These are phyloP conservation scores for Nakazawaea anatomiae DNA, from an alignment of 805 yeast genomes.

Conservation along the genomic window DNA sequence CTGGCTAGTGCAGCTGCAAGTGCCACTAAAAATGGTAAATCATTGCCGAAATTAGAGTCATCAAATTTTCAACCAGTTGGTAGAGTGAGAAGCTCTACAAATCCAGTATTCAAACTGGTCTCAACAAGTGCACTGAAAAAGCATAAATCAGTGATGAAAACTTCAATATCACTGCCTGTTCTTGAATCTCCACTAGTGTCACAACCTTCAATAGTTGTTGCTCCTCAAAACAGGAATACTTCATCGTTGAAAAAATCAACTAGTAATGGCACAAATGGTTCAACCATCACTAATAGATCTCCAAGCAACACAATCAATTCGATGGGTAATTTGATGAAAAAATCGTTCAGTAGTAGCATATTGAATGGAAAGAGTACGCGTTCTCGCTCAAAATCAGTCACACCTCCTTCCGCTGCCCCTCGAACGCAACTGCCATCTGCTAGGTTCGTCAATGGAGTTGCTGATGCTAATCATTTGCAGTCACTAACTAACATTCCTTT, in stretches of 20 bases:
- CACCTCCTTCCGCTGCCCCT: not conserved
- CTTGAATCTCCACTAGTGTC: not conserved
- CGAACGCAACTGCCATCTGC: not conserved
- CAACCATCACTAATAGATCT: not conserved
- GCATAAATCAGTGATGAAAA: not conserved
- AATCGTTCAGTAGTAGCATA: slow-evolving; percentile 5
- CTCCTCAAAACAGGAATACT: not conserved
- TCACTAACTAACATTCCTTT: slow-evolving; percentile 12
- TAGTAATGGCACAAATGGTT: not conserved
- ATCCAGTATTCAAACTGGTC: not conserved
- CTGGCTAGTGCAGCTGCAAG: slow-evolving; percentile 14
- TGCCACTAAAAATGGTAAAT: slow-evolving; percentile 15
- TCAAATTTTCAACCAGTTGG: slow-evolving; percentile 2
- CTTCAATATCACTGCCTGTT: not conserved
- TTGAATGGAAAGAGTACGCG: not conserved
- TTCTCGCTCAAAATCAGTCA: not conserved
- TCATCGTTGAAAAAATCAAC: not conserved
- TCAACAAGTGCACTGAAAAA: not conserved
- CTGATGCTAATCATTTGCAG: slow-evolving; percentile 11
- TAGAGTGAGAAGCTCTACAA: slow-evolving; percentile 3
- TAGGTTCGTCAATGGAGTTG: too few relatives aligned
- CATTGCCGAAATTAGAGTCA: not conserved
- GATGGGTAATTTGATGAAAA: slow-evolving; percentile 2
- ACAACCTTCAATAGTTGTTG: not conserved
- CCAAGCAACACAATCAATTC: slow-evolving; percentile 1